These are phyloP conservation scores for Gentiana straminea DNA, from an alignment of 257 asterid genomes.

Conservation along the genomic window DNA sequence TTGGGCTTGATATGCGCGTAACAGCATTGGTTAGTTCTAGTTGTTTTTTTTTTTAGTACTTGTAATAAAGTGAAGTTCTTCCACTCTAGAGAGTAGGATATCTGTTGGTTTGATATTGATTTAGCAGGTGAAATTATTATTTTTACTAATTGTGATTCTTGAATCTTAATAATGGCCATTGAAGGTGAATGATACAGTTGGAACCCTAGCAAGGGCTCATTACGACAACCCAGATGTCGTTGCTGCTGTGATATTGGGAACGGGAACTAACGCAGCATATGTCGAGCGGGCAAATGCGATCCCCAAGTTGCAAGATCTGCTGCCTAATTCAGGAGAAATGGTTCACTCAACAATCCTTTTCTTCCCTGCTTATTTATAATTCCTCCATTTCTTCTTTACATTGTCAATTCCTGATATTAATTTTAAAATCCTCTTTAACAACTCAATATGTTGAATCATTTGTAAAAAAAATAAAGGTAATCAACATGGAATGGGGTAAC, in stretches of 20 bases:
- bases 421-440: background rate
- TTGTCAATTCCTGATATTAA: background rate
- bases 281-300: slow-evolving; percentile 71
- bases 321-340: slow-evolving; percentile 77
- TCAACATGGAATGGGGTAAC: slow-evolving; percentile 99
- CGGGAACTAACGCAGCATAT: slow-evolving; percentile 96
- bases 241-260: slow-evolving; percentile 88
- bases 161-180: slow-evolving; percentile 4
- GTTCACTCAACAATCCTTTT: slow-evolving; percentile 19
- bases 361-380: no score
- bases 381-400: background rate
- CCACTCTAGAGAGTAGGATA: background rate
- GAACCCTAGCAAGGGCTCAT: slow-evolving; percentile 84
- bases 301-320: slow-evolving; percentile 74
- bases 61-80: background rate
- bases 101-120: background rate
- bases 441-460: background rate
- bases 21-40: slow-evolving; percentile 59
- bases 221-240: slow-evolving; percentile 55
- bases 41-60: background rate
- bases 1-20: slow-evolving; percentile 71
- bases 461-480: slow-evolving; percentile 74
- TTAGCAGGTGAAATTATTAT: slow-evolving; percentile 2
- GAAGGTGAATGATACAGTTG: slow-evolving; percentile 90
- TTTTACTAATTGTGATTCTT: background rate